Percentiles rank a stretch among this genome's conserved stretches.
These are phyloP conservation scores for Immersiella caudata DNA, from an alignment of 495 filamentous ascomycete species.

Conservation along the genomic window DNA sequence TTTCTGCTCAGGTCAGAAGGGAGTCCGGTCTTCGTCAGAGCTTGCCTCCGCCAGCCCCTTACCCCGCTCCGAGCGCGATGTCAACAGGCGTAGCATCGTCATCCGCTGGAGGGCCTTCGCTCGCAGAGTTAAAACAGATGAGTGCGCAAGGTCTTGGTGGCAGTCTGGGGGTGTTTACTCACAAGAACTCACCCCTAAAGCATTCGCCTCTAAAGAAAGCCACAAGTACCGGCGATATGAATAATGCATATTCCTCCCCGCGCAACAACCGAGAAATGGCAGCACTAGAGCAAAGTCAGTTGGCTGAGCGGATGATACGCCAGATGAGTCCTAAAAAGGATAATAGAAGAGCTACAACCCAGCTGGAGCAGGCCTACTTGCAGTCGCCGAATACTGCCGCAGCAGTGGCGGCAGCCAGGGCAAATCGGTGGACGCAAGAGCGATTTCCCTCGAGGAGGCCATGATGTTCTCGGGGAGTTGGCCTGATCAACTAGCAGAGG, in stretches of 20 bases:
- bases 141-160: constrained; percentile 56
- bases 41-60: constrained; percentile 20
- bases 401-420: constrained; percentile 31
- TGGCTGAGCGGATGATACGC: constrained; percentile 35
- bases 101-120: constrained; percentile 18
- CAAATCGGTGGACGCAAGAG: constrained; percentile 40
- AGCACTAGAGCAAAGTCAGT: constrained; percentile 47
- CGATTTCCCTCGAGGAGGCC: constrained; percentile 45
- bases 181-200: constrained; percentile 79
- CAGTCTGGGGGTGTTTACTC: constrained; percentile 75
- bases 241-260: constrained; percentile 39
- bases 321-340: constrained; percentile 27
- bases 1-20: constrained; percentile 18
- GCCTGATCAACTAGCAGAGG: not conserved
- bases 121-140: not conserved
- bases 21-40: constrained; percentile 24
- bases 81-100: constrained; percentile 20
- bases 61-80: constrained; percentile 14
- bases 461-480: not conserved
- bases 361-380: constrained; percentile 8
- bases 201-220: constrained; percentile 79
- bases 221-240: constrained; percentile 51
- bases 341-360: constrained; percentile 22
- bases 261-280: constrained; percentile 59
- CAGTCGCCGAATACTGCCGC: constrained; percentile 35